Evolutionary conservation across 768 basidiomycete genomes (phyloP).

Genomic region (Boletus sp.): DNA sequence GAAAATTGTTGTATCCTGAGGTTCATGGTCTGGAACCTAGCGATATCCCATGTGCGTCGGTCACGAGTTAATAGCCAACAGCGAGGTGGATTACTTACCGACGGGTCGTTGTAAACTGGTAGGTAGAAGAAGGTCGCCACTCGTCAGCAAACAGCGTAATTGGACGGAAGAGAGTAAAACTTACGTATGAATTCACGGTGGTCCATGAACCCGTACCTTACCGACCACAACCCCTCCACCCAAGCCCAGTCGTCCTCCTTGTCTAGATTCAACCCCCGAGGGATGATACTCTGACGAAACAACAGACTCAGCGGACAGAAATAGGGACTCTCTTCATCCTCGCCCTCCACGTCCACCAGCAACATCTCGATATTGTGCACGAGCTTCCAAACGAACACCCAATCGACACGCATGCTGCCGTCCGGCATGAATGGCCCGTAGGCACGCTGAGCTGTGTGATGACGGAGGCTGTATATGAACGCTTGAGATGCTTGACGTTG

Average conservation of each 20-base stretch:
- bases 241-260: conserved; percentile 35
- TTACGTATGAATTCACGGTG: conserved; percentile 63
- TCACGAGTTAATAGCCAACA: neutral
- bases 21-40: conserved; percentile 31
- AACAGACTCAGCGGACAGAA: conserved; percentile 47
- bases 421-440: conserved; percentile 58
- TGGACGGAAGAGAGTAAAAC: conserved; percentile 21
- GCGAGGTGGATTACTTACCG: conserved; percentile 15
- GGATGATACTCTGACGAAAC: conserved; percentile 51
- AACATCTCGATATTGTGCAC: conserved; percentile 58
- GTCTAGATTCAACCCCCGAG: conserved; percentile 36
- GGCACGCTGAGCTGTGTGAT: conserved; percentile 47
- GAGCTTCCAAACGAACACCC: conserved; percentile 56
- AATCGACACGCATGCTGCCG: conserved; percentile 49
- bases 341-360: conserved; percentile 40
- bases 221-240: conserved; percentile 56
- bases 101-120: conserved; percentile 50
- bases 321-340: conserved; percentile 33
- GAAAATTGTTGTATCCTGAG: conserved; percentile 47
- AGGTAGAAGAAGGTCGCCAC: neutral
- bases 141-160: conserved; percentile 4
- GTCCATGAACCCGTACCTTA: conserved; percentile 68
- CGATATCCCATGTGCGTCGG: conserved; percentile 1
- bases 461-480: conserved; percentile 60
- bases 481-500: conserved; percentile 45